Base-by-base conservation (phyloP, 306 rosid species). In the Crataegus laevigata region DNA sequence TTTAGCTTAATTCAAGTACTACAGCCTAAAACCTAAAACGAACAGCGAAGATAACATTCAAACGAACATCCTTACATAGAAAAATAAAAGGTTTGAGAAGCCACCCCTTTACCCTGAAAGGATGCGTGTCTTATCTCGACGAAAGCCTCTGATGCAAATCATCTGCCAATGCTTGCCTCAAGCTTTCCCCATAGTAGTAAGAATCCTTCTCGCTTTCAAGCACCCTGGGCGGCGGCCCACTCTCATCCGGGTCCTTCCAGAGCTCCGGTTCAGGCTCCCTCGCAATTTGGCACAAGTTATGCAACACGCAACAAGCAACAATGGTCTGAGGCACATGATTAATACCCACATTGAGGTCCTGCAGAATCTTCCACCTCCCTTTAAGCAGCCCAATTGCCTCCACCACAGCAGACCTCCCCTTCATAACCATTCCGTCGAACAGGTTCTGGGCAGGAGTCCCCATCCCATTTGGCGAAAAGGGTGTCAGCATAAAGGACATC, bases 401-500 rank as follows among this genome's bases (percentile, higher is more conserved):
- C 11, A 89, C 96, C 18, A 92, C 96, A 3, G 83, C 90, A 1
- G 93, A 90, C 74, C 99, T 75, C 36, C 96, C 99, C 84, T 94
- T 94, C 96, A 94, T 94, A 1, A 94, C 86, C 99, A 92, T 92
- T 75, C 96, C 92, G 75, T 89, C 96, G 14, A 92, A 94, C 76
- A 92, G 66, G 75, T 94, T 94, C 89, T 92, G 97, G 0, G 96
- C 91, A 7, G 97, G 96, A 4, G 87, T 80, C 17, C 96, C 99
- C 93, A 84, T 80, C 60, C 96, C 97, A 55, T 77, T 83, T 0
- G 88, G 89, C 0, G 97, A 92, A 55, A 89, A 91, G 0, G 97
- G 99, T 0, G 99, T 87, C 9, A 92, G 57, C 79, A 94, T 40
- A 62, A 90, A 92, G 7, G 96, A 88, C 79, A 92, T 65, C 66